Evolutionary conservation across 108 stramenopile species (phyloP), one percentile per base, ranked within the genome.

Genomic region (Cylindrotheca closterium): DNA sequence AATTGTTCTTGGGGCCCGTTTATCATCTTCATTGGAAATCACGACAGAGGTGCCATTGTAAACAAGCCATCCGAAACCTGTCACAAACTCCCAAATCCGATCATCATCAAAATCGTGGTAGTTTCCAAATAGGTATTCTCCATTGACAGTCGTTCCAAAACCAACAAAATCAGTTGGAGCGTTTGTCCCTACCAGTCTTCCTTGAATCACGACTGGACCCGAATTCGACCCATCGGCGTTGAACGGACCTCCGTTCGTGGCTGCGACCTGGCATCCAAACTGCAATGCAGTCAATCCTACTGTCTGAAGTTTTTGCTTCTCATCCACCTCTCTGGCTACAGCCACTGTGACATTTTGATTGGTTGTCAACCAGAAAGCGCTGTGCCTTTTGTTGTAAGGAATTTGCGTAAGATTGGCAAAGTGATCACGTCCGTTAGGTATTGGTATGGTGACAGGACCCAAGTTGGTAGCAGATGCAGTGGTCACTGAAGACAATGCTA

Each of bases 61-160:
- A 1, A 77, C 71, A 27, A 80, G 32, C 79, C 79, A 80, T 32
- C 55, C 67, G 63, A 80, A 77, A 4, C 79, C 79, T 17, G 75
- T 80, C 27, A 72, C 63, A 65, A 80, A 79, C 26, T 69, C 25
- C 26, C 52, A 31, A 32, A 71, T 58, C 10, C 32, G n/a, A 24
- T 30, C 8, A 27, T 8, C 28, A 19, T 26, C 7, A 19, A 62
- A 46, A 52, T 71, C 52, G 26, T 54, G 46, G 31, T 71, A 63
- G 1, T 32, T 57, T 58, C 62, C 70, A 19, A 63, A 19, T 12
- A 63, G 4, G 48, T 60, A 71, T 30, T 63, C n/a, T 1, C 45
- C 17, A 22, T 57, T 4, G 31, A 19, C 22, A 22, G 66, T 58
- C 1, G 33, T 67, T 4, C 70, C 70, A 50, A 71, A 61, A 0